Evolutionary conservation across 1,139 yeast species (phyloP).

Genomic region (Wickerhamomyces sp.): DNA sequence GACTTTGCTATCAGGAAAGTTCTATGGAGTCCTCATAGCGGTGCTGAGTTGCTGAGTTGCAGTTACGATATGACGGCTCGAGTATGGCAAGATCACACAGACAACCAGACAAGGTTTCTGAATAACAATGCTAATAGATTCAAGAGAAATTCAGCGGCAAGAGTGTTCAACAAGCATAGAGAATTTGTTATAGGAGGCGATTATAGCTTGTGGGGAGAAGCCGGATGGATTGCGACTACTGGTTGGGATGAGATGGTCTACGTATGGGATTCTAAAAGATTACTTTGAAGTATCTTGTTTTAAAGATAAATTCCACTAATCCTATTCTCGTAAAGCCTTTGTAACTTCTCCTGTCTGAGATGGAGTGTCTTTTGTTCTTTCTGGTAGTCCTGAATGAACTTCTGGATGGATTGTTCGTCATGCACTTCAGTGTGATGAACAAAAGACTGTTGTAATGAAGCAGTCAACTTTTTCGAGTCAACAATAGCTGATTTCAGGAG

Average conservation of each 20-base stretch:
- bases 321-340: constrained; percentile 62
- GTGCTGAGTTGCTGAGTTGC: constrained; percentile 64
- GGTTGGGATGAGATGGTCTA: constrained; percentile 97
- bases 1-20: constrained; percentile 82
- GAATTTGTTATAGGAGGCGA: constrained; percentile 96
- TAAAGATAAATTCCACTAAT: constrained; percentile 40
- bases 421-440: constrained; percentile 14
- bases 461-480: constrained; percentile 14
- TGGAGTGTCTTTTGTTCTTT: constrained; percentile 45
- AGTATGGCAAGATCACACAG: constrained; percentile 75
- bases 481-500: constrained; percentile 9
- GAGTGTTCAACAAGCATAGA: constrained; percentile 63
- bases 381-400: constrained; percentile 41
- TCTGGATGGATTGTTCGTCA: constrained; percentile 23
- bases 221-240: constrained; percentile 91
- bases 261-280: constrained; percentile 71
- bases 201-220: constrained; percentile 94
- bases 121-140: constrained; percentile 29
- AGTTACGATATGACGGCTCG: constrained; percentile 92
- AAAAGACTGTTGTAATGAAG: constrained; percentile 16
- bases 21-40: constrained; percentile 84
- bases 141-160: constrained; percentile 43
- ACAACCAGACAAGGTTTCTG: constrained; percentile 40
- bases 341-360: constrained; percentile 50
- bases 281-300: neutral